phyloP scores from a whole-genome alignment of 805 yeast species.

The Candida sithepensis region DNA sequence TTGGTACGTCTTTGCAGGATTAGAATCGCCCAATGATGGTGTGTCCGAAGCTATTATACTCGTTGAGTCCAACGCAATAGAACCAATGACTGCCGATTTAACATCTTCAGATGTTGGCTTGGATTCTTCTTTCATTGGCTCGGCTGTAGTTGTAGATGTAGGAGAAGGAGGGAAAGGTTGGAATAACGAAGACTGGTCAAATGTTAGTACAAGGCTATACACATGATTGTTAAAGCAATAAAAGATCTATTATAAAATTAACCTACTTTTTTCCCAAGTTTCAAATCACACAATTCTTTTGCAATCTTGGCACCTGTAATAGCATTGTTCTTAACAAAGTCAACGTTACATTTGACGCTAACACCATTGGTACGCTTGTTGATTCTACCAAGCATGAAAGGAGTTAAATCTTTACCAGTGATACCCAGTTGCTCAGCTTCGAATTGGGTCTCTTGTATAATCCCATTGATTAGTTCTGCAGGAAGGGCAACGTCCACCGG shows the following conservation, averaged over 20 bases:
- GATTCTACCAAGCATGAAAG: constrained; percentile 64
- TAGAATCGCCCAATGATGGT: constrained; percentile 54
- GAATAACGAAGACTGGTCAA: neutral
- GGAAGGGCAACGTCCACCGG: constrained; percentile 61
- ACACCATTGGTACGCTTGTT: constrained; percentile 66
- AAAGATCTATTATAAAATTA: too few relatives aligned
- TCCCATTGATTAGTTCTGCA: constrained; percentile 44
- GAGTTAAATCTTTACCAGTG: constrained; percentile 74
- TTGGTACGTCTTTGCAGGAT: constrained; percentile 58
- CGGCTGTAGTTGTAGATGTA: too few relatives aligned
- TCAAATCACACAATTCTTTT: constrained; percentile 39
- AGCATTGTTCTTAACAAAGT: constrained; percentile 77
- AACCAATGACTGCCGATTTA: constrained; percentile 57
- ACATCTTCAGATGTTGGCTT: constrained; percentile 1
- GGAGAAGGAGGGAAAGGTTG: too few relatives aligned
- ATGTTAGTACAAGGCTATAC: neutral
- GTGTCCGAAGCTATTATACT: constrained; percentile 37
- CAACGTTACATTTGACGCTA: constrained; percentile 66
- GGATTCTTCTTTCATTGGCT: neutral
- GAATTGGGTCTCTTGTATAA: constrained; percentile 55
- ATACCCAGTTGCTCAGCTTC: constrained; percentile 54
- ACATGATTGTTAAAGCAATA: neutral
- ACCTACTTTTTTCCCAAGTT: constrained; percentile 18
- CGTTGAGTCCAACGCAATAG: constrained; percentile 72
- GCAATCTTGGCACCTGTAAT: constrained; percentile 67